Percentiles rank a stretch among this genome's conserved stretches.
Conservation (phyloP, 768 basidiomycete genomes). For the Kwoniella europaea region DNA sequence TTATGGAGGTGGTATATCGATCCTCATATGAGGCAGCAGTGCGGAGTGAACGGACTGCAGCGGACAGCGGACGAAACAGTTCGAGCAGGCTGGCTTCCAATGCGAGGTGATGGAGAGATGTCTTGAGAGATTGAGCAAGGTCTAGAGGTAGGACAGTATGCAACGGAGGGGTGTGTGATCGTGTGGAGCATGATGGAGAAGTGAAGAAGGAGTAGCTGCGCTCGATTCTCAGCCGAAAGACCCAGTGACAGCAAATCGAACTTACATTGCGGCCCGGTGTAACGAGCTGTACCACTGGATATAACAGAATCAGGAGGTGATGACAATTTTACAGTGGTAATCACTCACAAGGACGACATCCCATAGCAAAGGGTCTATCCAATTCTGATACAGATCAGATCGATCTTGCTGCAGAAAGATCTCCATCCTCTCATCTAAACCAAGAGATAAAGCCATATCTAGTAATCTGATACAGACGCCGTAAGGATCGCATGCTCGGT, state of each 20-base stretch:
- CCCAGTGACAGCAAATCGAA: neutral
- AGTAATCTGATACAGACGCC: neutral
- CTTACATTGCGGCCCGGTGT: neutral
- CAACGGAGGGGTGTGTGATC: neutral
- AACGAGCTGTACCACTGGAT: conserved; percentile 1
- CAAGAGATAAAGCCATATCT: conserved; percentile 3
- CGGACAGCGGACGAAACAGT: no score
- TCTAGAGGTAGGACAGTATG: neutral
- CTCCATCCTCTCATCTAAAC: neutral
- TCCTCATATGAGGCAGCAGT: no score
- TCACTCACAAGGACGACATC: neutral
- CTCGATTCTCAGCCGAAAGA: neutral
- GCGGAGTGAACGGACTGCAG: no score
- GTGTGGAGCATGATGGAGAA: conserved; percentile 1
- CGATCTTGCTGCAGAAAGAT: neutral
- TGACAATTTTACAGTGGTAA: neutral
- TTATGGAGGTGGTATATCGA: no score
- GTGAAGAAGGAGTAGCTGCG: conserved; percentile 1
- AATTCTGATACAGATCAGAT: neutral
- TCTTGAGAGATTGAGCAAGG: neutral
- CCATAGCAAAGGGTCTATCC: neutral
- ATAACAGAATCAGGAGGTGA: neutral
- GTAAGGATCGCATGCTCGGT: neutral
- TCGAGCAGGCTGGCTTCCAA: no score
- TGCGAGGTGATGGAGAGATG: neutral